Evolutionary conservation across 2,329 filamentous ascomycete species (phyloP), one percentile per base, ranked within the genome.

Genomic region (Dactylellina leptospora): DNA sequence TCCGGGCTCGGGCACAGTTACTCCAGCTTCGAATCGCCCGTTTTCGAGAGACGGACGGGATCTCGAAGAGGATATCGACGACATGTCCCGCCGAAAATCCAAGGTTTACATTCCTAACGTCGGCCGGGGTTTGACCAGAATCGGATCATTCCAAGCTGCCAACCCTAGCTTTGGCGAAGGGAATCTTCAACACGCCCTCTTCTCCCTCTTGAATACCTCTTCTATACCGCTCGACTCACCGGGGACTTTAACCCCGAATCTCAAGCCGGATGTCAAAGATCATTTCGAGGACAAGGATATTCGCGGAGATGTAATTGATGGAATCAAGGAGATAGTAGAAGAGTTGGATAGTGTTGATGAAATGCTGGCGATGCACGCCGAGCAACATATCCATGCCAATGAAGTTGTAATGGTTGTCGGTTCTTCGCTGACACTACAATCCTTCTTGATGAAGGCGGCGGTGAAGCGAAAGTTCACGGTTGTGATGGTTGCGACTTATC

Each of bases 301-400:
- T 68, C 90, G 92, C 72, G 91, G 91, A 11, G 95, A 97, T 80
- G 90, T 97, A 23, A 88, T 97, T 75, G 91, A 95, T 76, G 95
- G 93, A 42, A 97, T 99, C 77, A 88, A 92, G 77, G 95, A 99
- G 79, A 92, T 99, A 71, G 90, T 96, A 80, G 95, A 99, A 78
- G 95, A 99, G 81, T 88, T 99, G 63, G 89, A 90, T 75, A 90
- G 93, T 78, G 92, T 92, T 5, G 95, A 97, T 78, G 92, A 96
- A 78, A 92, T 96, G 80, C 96, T 99, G 76, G 91, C 93, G 1
- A 87, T 88, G 20, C 90, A 92, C 75, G 91, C 93, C 1, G 89
- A 96, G 74, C 91, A 96, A 50, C 91, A 97, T 80, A 96, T 99
- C 74, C 91, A 96, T 78, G 90, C 91, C 0, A 92, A 93, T 78